A percentile compares a stretch with the other conserved stretches of the same genome.
Evolutionary conservation across 2,329 filamentous ascomycete species (phyloP).

Genomic region (Beauveria asiatica): DNA sequence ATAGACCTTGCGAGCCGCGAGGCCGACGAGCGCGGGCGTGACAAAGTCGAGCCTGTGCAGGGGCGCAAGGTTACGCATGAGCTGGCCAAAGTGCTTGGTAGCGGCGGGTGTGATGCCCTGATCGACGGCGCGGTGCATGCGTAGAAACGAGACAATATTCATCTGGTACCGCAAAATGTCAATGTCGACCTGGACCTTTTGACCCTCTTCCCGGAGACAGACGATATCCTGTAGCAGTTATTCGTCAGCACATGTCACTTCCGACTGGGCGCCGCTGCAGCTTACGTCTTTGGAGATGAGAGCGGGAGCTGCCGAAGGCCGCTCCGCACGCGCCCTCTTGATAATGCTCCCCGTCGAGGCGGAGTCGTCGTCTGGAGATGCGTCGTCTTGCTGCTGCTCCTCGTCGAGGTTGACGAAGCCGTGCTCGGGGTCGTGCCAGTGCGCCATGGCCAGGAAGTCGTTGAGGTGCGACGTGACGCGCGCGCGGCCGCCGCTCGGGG

Average conservation of each 20-base stretch:
- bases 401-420: slow-evolving; percentile 71
- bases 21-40: slow-evolving; percentile 71
- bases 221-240: slow-evolving; percentile 40
- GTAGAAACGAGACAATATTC: slow-evolving; percentile 79
- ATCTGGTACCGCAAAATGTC: slow-evolving; percentile 79
- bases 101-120: slow-evolving; percentile 70
- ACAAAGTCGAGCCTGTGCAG: slow-evolving; percentile 74
- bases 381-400: slow-evolving; percentile 19
- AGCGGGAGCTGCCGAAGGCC: slow-evolving; percentile 18
- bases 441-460: slow-evolving; percentile 80
- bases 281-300: slow-evolving; percentile 36
- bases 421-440: slow-evolving; percentile 67
- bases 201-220: slow-evolving; percentile 48
- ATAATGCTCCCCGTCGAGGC: slow-evolving; percentile 39
- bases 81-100: slow-evolving; percentile 64
- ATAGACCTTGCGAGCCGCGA: slow-evolving; percentile 83
- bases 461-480: slow-evolving; percentile 55
- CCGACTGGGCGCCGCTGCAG: too few species aligned
- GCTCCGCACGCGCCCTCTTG: slow-evolving; percentile 22
- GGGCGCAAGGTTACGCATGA: slow-evolving; percentile 67
- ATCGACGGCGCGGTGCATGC: slow-evolving; percentile 76
- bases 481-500: slow-evolving; percentile 35
- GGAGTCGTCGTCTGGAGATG: slow-evolving; percentile 20
- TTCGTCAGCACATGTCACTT: neutral
- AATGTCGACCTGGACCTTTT: slow-evolving; percentile 55